Percentiles rank a stretch among this genome's conserved stretches.
Conservation (phyloP, 2,329 filamentous ascomycete species). For the Didymella sp. region DNA sequence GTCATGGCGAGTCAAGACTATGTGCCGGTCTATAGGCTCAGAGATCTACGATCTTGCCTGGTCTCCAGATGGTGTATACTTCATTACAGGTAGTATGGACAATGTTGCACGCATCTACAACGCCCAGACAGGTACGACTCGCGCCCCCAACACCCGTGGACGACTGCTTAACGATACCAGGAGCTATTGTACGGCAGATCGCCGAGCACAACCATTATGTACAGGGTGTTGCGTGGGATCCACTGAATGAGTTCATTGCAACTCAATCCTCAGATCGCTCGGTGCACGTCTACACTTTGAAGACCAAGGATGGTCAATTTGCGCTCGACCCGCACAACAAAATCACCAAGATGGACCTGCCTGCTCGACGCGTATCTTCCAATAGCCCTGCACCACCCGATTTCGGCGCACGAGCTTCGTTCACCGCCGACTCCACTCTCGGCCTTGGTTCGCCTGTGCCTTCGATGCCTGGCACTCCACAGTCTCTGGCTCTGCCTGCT, state of each 20-base stretch:
- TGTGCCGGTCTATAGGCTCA: constrained; percentile 92
- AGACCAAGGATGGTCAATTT: constrained; percentile 95
- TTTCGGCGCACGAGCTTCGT: constrained; percentile 70
- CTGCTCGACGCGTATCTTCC: constrained; percentile 85
- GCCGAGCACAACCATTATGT: constrained; percentile 98
- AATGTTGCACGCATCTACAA: constrained; percentile 98
- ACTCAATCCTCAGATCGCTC: constrained; percentile 98
- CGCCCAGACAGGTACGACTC: constrained; percentile 76
- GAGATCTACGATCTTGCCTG: constrained; percentile 98
- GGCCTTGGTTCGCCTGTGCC: constrained; percentile 78
- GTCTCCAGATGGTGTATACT: constrained; percentile 96
- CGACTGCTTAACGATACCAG: constrained; percentile 34
- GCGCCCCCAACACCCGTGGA: constrained; percentile 14
- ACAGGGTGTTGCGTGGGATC: constrained; percentile 98
- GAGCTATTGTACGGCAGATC: constrained; percentile 76
- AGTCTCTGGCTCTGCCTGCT: constrained; percentile 77
- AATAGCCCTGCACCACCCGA: constrained; percentile 92
- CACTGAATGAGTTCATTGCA: constrained; percentile 95
- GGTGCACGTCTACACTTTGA: constrained; percentile 95
- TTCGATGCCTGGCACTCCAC: constrained; percentile 92
- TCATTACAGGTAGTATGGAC: constrained; percentile 99
- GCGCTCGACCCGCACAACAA: constrained; percentile 80
- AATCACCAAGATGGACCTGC: constrained; percentile 91
- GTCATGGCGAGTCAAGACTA: constrained; percentile 94
- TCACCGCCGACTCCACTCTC: constrained; percentile 62